Evolutionary conservation across 2,329 filamentous ascomycete species (phyloP), one percentile per base, ranked within the genome.

Genomic region (Sclerotinia glacialis): DNA sequence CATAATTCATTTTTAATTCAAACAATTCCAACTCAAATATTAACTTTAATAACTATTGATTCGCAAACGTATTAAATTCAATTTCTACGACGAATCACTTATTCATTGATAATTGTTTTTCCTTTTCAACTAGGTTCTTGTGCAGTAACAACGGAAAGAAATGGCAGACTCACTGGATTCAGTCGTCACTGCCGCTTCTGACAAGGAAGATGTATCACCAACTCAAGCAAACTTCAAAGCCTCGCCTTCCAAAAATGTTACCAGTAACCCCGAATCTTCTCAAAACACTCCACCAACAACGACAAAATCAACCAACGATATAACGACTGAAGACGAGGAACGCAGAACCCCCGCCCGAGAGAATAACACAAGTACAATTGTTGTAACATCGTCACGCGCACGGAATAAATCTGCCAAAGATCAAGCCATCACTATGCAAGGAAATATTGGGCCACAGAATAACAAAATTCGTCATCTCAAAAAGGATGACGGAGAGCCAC

Each of bases 401-500:
- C 6, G 64, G 67, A 23, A 70, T 68, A 23, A 70, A 69, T 21
- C 69, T 65, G 58, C 67, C 65, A 53, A 62, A 64, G 59, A 73
- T 72, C 53, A 66, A 67, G n/a, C 71, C 72, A 71, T 74, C 73
- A 76, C 60, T 70, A 61, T 66, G 64, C 64, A 66, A 47, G 64
- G 50, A 44, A 61, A 46, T 50, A 23, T 53, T 42, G 64, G 55
- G 40, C 16, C 49, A 44, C 55, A 60, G 49, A 59, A 59, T 12
- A 76, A 76, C 71, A 96, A 95, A 80, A 92, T 96, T 67, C 81
- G 90, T 64, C 91, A 95, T 77, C 79, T 96, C 63, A 96, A 96
- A 79, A 95, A 95, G 78, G 91, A 93, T 69, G 92, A 96, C 75
- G 92, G 92, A 74, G 90, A 93, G 72, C 92, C 92, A 58, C 83